A percentile compares a stretch with the other conserved stretches of the same genome.
Conservation (phyloP, 805 yeast species). For the Cyberlindnera sargentensis region DNA sequence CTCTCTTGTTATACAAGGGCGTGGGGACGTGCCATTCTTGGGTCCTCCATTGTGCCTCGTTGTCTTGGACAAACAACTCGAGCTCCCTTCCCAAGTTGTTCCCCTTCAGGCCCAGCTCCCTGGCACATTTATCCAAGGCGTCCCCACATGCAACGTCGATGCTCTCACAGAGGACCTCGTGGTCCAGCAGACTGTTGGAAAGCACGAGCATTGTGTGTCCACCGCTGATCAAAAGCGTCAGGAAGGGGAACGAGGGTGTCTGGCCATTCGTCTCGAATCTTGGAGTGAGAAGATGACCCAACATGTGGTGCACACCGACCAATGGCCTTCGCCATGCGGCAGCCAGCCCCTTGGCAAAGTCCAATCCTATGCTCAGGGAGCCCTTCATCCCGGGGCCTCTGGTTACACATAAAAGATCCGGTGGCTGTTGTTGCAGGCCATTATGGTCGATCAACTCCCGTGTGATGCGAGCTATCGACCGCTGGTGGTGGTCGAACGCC, state of each 20-base stretch:
- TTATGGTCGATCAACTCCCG: conserved; percentile 25
- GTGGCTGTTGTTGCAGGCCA: conserved; percentile 22
- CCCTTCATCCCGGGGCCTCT: conserved; percentile 98
- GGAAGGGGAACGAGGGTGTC: conserved; percentile 53
- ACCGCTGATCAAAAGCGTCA: conserved; percentile 79
- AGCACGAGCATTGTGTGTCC: conserved; percentile 90
- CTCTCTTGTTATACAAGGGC: conserved; percentile 46
- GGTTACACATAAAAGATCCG: conserved; percentile 82
- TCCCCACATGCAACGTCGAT: conserved; percentile 91
- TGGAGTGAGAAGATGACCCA: conserved; percentile 78
- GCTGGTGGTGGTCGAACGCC: conserved; percentile 77
- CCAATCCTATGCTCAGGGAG: conserved; percentile 73
- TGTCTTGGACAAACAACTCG: conserved; percentile 39
- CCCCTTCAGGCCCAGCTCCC: conserved; percentile 74
- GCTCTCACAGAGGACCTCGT: conserved; percentile 68
- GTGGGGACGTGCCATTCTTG: conserved; percentile 31
- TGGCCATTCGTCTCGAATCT: conserved; percentile 39
- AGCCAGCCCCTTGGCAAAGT: conserved; percentile 77
- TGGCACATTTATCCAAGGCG: conserved; percentile 86
- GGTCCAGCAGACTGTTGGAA: conserved; percentile 52
- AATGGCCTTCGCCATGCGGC: conserved; percentile 73
- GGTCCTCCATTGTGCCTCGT: conserved; percentile 26
- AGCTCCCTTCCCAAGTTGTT: conserved; percentile 82
- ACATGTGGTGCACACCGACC: conserved; percentile 93
- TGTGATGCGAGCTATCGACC: conserved; percentile 45